Percentiles rank a stretch among this genome's conserved stretches.
Conservation (phyloP, 352 stramenopile species). For the Phytophthora quininea region DNA sequence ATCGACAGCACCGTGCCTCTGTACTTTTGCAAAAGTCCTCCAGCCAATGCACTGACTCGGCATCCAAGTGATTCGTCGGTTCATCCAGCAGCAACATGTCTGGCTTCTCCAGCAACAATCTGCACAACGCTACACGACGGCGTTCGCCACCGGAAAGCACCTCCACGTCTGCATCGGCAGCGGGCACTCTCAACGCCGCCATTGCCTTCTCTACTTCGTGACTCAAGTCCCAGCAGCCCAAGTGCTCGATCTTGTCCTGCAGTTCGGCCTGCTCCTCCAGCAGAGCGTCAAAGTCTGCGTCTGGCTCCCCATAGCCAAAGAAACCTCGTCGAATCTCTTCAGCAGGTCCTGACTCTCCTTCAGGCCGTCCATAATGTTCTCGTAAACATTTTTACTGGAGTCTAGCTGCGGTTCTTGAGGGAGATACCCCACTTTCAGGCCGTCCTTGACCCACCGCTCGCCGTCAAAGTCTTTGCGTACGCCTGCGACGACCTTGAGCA, state of each 20-base stretch:
- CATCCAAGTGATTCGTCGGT: slow-evolving; percentile 98
- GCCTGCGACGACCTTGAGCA: slow-evolving; percentile 96
- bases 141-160: slow-evolving; percentile 94
- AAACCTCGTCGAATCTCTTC: slow-evolving; percentile 84
- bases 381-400: slow-evolving; percentile 84
- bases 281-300: slow-evolving; percentile 89
- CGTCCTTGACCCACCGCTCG: slow-evolving; percentile 88
- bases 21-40: slow-evolving; percentile 97
- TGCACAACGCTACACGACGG: slow-evolving; percentile 94
- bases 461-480: slow-evolving; percentile 88
- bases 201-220: slow-evolving; percentile 88
- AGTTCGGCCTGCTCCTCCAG: slow-evolving; percentile 86
- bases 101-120: slow-evolving; percentile 95
- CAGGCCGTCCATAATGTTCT: slow-evolving; percentile 91
- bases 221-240: slow-evolving; percentile 84
- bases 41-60: slow-evolving; percentile 96
- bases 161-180: slow-evolving; percentile 67
- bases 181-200: slow-evolving; percentile 74
- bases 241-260: slow-evolving; percentile 86
- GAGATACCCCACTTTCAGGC: slow-evolving; percentile 87
- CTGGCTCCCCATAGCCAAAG: slow-evolving; percentile 90
- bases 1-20: slow-evolving; percentile 97
- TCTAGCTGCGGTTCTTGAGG: slow-evolving; percentile 89
- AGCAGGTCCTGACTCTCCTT: slow-evolving; percentile 86
- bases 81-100: slow-evolving; percentile 98